Conservation (phyloP, 148 eudicot species). For the Polygonum aviculare region DNA sequence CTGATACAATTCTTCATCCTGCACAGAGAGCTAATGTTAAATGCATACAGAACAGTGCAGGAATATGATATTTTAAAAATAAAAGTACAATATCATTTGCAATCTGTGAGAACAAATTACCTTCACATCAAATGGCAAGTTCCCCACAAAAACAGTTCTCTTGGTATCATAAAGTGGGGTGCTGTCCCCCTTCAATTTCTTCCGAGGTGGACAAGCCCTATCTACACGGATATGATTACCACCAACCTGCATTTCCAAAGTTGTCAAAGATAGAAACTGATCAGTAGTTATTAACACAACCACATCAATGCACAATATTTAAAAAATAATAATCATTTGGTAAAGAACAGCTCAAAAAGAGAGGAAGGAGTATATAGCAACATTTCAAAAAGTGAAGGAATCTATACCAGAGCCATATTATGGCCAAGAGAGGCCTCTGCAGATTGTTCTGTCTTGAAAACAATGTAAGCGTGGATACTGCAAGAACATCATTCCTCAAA, state of each 20-base stretch:
- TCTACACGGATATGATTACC: constrained; percentile 93
- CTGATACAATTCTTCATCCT: constrained; percentile 88
- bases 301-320: background rate
- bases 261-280: background rate
- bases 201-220: constrained; percentile 98
- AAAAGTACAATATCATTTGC: constrained; percentile 4
- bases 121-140: constrained; percentile 98
- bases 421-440: constrained; percentile 80
- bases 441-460: constrained; percentile 72
- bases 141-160: constrained; percentile 81
- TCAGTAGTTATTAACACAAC: background rate
- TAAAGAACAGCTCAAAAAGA: background rate
- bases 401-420: constrained; percentile 87
- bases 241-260: constrained; percentile 43
- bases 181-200: constrained; percentile 80
- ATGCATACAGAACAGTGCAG: background rate
- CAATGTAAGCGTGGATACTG: constrained; percentile 89
- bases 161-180: constrained; percentile 61
- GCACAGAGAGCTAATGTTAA: constrained; percentile 4
- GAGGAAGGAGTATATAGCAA: background rate
- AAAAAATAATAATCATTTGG: background rate
- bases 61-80: background rate
- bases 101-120: constrained; percentile 21
- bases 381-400: background rate
- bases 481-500: background rate